These are phyloP conservation scores for Rhizophora mangle DNA, from an alignment of 345 rosid species.

Conservation along the genomic window DNA sequence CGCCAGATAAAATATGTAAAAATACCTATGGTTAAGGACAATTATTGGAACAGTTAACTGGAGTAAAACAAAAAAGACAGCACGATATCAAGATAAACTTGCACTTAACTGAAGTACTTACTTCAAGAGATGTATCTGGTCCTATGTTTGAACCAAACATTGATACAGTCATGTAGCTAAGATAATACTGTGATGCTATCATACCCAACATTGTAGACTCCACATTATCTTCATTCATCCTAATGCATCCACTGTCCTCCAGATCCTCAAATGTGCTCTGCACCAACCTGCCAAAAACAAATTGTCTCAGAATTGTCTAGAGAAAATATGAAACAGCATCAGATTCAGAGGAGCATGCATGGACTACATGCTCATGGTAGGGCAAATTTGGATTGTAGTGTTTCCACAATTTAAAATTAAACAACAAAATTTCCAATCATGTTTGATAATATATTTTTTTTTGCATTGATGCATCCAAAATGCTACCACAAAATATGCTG, in stretches of 20 bases:
- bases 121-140: conserved; percentile 89
- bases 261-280: conserved; percentile 92
- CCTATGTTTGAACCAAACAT: conserved; percentile 98
- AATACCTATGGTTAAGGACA: conserved; percentile 48
- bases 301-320: neutral
- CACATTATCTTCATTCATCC: conserved; percentile 65
- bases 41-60: conserved; percentile 7
- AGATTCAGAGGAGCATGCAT: neutral
- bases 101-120: conserved; percentile 30
- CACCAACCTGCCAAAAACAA: conserved; percentile 59
- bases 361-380: conserved; percentile 10
- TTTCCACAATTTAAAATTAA: neutral
- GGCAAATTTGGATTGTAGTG: neutral
- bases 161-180: conserved; percentile 84
- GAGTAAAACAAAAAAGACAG: neutral
- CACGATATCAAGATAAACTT: neutral
- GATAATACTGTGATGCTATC: conserved; percentile 94
- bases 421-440: neutral
- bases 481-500: neutral
- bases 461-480: neutral
- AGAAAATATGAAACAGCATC: neutral
- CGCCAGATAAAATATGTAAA: conserved; percentile 80
- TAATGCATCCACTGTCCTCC: conserved; percentile 96
- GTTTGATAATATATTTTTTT: neutral
- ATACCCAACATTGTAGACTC: conserved; percentile 87